Evolutionary conservation across 345 rosid species (phyloP).

Genomic region (Linum lewisii): DNA sequence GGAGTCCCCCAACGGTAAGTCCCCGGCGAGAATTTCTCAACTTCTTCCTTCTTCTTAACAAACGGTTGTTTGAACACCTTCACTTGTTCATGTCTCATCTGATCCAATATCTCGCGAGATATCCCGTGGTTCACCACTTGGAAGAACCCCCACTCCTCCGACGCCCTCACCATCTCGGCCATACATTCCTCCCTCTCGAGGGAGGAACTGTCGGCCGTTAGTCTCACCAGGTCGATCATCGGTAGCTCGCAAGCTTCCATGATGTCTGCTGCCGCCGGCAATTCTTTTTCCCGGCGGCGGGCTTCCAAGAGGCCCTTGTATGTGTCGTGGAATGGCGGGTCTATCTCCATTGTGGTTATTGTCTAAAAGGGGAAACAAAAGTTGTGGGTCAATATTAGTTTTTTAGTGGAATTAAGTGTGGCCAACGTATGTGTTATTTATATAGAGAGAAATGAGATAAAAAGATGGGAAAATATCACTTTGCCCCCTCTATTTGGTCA

Average conservation of each 20-base stretch:
- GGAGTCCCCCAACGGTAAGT: conserved; percentile 79
- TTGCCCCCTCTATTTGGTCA: too few relatives aligned
- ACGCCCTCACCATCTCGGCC: conserved; percentile 36
- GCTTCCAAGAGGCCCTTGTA: conserved; percentile 17
- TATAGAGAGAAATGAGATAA: too few relatives aligned
- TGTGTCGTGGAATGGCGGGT: conserved; percentile 27
- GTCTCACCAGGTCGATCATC: conserved; percentile 36
- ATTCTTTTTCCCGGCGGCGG: not conserved
- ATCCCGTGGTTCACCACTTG: conserved; percentile 64
- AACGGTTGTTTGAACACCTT: conserved; percentile 47
- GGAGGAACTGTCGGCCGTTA: conserved; percentile 7
- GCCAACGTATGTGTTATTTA: too few relatives aligned
- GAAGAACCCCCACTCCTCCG: conserved; percentile 68
- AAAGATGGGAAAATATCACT: too few relatives aligned
- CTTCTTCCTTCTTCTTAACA: conserved; percentile 21
- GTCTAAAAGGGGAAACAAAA: not conserved
- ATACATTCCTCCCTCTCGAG: conserved; percentile 26
- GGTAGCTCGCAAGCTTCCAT: conserved; percentile 36
- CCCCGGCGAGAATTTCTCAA: conserved; percentile 25
- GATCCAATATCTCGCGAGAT: conserved; percentile 26
- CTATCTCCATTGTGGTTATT: conserved; percentile 3
- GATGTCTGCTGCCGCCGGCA: not conserved
- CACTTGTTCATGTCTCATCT: conserved; percentile 32
- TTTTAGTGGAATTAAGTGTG: not conserved
- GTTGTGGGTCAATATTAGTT: not conserved